Base-by-base conservation (phyloP, 495 filamentous ascomycete species). In the Aspergillus hancockii region DNA sequence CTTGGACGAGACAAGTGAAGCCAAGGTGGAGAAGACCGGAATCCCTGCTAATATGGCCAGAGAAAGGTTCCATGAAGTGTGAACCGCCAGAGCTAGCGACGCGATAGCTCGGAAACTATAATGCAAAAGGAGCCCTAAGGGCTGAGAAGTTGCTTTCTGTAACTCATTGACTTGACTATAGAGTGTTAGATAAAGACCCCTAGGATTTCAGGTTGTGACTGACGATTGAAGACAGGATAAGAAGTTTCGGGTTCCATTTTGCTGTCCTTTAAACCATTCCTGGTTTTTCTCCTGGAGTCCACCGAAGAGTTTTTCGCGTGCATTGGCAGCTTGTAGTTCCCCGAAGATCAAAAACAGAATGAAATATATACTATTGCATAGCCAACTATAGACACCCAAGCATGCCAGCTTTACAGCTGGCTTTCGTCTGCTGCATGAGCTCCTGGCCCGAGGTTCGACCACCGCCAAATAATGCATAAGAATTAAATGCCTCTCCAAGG, bases 61-160 rank as follows among this genome's bases (percentile, higher is more conserved):
- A 0, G 92, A 93, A 8, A 98, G 81, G 52, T 88, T 85, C 91
- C 88, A 97, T 0, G 91, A 92, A 56, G 82, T 88, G 63, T 84
- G 86, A 13, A 97, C 79, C 0, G 91, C 90, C 8, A 97, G 71
- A 4, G 70, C 75, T 5, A 97, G 75, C 14, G 88, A 86, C 8
- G 83, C 81, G 14, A 88, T 2, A 2, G 83, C 78, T 38, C 85
- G 83, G 22, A 87, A 79, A 2, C 82, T 64, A 53, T 88, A 84
- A 57, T 88, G 83, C 19, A 88, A 58, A 1, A 87, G 64, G 57
- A 87, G 83, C 2, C 91, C 93, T 0, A 98, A 72, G 0, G 89
- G 89, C 59, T 91, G 87, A 0, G 92, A 92, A 2, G 86, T 86
- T 0, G 90, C 89, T 19, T 83, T 79, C 64, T 97, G 91, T 21